Conservation (phyloP, 1,284 basidiomycete species). For the Tetrapyrgos nigripes region DNA sequence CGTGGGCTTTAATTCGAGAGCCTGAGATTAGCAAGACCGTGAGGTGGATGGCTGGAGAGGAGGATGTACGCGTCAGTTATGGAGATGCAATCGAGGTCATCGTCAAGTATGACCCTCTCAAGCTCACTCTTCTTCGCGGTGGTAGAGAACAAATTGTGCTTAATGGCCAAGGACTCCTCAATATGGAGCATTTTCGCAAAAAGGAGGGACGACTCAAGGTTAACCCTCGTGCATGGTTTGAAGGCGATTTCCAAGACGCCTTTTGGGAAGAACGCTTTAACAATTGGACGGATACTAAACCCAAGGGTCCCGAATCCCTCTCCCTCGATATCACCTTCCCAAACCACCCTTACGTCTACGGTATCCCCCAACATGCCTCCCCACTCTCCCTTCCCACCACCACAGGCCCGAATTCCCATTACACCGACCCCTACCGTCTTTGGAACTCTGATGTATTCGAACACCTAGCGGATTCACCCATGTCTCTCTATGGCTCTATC, state of each 20-base stretch:
- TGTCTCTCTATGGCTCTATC: slow-evolving; percentile 92
- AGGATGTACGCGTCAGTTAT: slow-evolving; percentile 63
- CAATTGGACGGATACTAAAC: slow-evolving; percentile 91
- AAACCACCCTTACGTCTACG: slow-evolving; percentile 88
- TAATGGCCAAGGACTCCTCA: slow-evolving; percentile 90
- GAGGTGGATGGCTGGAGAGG: slow-evolving; percentile 69
- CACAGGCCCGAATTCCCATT: slow-evolving; percentile 35
- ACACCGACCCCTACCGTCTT: slow-evolving; percentile 92
- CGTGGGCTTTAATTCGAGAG: slow-evolving; percentile 82
- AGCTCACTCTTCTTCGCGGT: slow-evolving; percentile 72
- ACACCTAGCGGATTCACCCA: slow-evolving; percentile 90
- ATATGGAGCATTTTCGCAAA: slow-evolving; percentile 96
- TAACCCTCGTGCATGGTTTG: slow-evolving; percentile 82
- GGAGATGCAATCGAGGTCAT: slow-evolving; percentile 72
- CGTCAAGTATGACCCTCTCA: slow-evolving; percentile 78
- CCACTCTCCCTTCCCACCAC: slow-evolving; percentile 89
- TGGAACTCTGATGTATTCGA: slow-evolving; percentile 99
- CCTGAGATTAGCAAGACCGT: slow-evolving; percentile 63
- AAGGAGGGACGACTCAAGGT: slow-evolving; percentile 51
- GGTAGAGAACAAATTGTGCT: slow-evolving; percentile 88
- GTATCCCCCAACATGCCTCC: slow-evolving; percentile 97
- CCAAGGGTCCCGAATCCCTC: slow-evolving; percentile 96
- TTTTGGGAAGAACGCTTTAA: slow-evolving; percentile 92
- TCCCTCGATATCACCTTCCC: slow-evolving; percentile 96
- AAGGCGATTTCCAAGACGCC: slow-evolving; percentile 82